A percentile compares a stretch with the other conserved stretches of the same genome.
These are phyloP conservation scores for Hanseniaspora clermontiae DNA, from an alignment of 805 yeast genomes.

Conservation along the genomic window DNA sequence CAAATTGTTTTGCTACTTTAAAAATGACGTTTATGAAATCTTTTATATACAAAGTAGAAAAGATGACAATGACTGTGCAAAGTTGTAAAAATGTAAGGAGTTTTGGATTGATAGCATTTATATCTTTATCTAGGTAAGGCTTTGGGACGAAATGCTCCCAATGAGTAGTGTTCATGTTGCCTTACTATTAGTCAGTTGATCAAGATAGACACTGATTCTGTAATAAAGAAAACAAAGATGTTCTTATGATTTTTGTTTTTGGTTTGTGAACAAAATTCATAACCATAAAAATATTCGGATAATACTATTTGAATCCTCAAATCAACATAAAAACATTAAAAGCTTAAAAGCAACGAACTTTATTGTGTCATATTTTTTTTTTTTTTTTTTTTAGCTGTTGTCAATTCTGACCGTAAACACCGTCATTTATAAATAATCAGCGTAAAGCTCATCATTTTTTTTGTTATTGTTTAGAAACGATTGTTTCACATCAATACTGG, in stretches of 20 bases:
- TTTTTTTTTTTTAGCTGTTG: too few species aligned
- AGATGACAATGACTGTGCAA: not conserved
- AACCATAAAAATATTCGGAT: too few species aligned
- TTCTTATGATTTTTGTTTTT: too few species aligned
- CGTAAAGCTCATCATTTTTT: not conserved
- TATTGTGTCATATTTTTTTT: not conserved
- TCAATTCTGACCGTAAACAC: not conserved
- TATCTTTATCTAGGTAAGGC: conserved; percentile 3
- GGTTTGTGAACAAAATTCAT: too few species aligned
- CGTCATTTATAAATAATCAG: not conserved
- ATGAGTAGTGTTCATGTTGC: not conserved
- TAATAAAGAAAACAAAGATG: too few species aligned
- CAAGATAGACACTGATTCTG: too few species aligned
- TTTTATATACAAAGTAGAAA: not conserved
- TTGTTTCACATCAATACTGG: too few species aligned
- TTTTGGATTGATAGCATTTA: conserved; percentile 10
- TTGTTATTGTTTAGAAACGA: too few species aligned
- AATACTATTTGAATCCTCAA: too few species aligned
- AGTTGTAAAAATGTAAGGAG: not conserved
- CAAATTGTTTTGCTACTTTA: not conserved
- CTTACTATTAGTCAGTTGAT: not conserved
- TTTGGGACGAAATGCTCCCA: not conserved
- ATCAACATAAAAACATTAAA: not conserved
- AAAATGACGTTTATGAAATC: not conserved
- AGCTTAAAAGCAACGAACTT: not conserved